Conservation (phyloP, 805 yeast genomes). For the Candida odintsovae region DNA sequence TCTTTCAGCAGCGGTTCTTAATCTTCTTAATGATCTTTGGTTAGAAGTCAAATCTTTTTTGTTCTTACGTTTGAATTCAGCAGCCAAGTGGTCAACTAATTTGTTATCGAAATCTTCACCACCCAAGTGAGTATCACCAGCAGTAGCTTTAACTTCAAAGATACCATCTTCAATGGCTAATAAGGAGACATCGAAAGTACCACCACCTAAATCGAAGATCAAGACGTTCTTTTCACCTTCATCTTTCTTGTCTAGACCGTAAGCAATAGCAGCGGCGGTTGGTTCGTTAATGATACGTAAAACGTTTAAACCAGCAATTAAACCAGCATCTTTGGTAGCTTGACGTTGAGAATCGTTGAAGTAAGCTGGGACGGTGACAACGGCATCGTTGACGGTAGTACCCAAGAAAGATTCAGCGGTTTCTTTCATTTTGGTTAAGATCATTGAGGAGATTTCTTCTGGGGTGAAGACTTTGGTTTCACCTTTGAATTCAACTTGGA, state of each 20-base stretch:
- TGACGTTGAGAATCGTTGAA: slow-evolving; percentile 17
- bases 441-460: slow-evolving; percentile 93
- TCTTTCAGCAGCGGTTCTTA: slow-evolving; percentile 97
- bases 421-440: slow-evolving; percentile 78
- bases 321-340: slow-evolving; percentile 17
- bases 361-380: slow-evolving; percentile 15
- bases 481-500: slow-evolving; percentile 36
- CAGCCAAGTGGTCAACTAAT: slow-evolving; percentile 84
- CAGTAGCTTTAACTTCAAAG: slow-evolving; percentile 90
- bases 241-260: slow-evolving; percentile 78
- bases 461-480: slow-evolving; percentile 86
- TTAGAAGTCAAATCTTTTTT: slow-evolving; percentile 85
- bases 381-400: slow-evolving; percentile 13
- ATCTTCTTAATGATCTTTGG: slow-evolving; percentile 96
- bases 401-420: slow-evolving; percentile 14
- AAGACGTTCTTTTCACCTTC: slow-evolving; percentile 80
- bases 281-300: slow-evolving; percentile 15
- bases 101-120: slow-evolving; percentile 92
- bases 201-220: slow-evolving; percentile 94
- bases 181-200: slow-evolving; percentile 93
- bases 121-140: slow-evolving; percentile 26
- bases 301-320: slow-evolving; percentile 14
- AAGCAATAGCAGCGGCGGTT: slow-evolving; percentile 94
- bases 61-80: slow-evolving; percentile 95
- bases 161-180: slow-evolving; percentile 92